Percentiles rank a stretch among this genome's conserved stretches.
phyloP scores from a whole-genome alignment of 2,329 filamentous ascomycete genomes.

The Hypomyces rosellus region DNA sequence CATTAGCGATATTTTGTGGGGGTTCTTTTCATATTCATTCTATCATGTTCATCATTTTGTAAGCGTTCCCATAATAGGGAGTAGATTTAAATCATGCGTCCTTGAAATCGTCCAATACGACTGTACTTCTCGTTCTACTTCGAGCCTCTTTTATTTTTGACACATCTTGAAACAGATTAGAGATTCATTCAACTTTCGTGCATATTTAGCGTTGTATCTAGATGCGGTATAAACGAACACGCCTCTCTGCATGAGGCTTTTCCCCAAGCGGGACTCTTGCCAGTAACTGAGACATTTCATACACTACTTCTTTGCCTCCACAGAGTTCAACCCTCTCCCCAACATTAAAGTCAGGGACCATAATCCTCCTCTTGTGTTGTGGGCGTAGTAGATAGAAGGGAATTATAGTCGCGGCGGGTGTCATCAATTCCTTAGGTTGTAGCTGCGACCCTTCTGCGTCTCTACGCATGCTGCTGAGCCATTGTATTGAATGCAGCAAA shows the following conservation, averaged over 20 bases:
- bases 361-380: not conserved
- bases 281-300: not conserved
- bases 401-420: not conserved
- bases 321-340: not conserved
- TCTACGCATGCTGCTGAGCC: not conserved
- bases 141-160: not conserved
- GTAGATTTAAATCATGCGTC: too few species aligned
- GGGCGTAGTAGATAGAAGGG: not conserved
- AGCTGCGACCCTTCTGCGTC: not conserved
- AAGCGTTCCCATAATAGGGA: too few species aligned
- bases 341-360: not conserved
- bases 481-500: not conserved
- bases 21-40: not conserved
- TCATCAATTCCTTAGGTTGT: not conserved
- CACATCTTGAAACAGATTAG: too few species aligned
- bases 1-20: not conserved
- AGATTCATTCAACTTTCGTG: not conserved
- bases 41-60: not conserved
- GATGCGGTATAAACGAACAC: not conserved
- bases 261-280: not conserved
- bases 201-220: not conserved
- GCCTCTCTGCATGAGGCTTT: not conserved
- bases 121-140: not conserved
- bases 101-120: not conserved
- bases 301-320: not conserved